Evolutionary conservation across 1,139 yeast genomes (phyloP).

Genomic region (Scheffersomyces illinoinensis): DNA sequence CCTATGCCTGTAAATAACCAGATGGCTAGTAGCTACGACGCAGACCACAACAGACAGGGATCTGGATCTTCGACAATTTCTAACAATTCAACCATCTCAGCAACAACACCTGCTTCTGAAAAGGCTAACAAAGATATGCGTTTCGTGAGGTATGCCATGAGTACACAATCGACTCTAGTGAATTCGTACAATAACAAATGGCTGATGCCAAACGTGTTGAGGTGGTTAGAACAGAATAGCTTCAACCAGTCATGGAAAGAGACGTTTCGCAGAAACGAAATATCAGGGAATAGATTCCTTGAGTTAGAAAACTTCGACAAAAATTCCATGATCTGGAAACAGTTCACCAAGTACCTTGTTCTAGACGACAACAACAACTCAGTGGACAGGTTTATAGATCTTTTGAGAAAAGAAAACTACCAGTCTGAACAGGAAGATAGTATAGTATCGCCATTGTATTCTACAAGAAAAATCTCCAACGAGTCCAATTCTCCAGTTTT

Average conservation of each 20-base stretch:
- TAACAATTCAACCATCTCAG: slow-evolving; percentile 29
- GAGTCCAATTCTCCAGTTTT: slow-evolving; percentile 11
- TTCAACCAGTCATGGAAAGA: slow-evolving; percentile 76
- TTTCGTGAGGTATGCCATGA: slow-evolving; percentile 49
- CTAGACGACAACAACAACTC: slow-evolving; percentile 49
- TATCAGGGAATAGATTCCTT: slow-evolving; percentile 65
- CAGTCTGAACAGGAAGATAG: not conserved
- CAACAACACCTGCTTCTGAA: slow-evolving; percentile 32
- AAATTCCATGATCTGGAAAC: slow-evolving; percentile 52
- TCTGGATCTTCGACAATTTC: slow-evolving; percentile 40
- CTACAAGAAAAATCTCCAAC: not conserved
- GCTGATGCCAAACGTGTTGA: slow-evolving; percentile 64
- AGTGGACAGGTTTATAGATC: slow-evolving; percentile 52
- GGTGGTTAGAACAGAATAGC: slow-evolving; percentile 67
- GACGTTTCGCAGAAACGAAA: slow-evolving; percentile 58
- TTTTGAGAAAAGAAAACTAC: slow-evolving; percentile 27
- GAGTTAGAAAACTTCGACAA: slow-evolving; percentile 68
- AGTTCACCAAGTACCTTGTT: slow-evolving; percentile 35
- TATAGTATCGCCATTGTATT: not conserved
- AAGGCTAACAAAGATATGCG: slow-evolving; percentile 38
- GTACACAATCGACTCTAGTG: slow-evolving; percentile 28
- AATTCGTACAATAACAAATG: slow-evolving; percentile 42
- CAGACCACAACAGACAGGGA: slow-evolving; percentile 34
- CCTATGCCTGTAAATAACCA: not conserved
- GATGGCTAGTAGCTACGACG: not conserved